Conservation (phyloP, 768 basidiomycete genomes). For the Lentinula raphanica region DNA sequence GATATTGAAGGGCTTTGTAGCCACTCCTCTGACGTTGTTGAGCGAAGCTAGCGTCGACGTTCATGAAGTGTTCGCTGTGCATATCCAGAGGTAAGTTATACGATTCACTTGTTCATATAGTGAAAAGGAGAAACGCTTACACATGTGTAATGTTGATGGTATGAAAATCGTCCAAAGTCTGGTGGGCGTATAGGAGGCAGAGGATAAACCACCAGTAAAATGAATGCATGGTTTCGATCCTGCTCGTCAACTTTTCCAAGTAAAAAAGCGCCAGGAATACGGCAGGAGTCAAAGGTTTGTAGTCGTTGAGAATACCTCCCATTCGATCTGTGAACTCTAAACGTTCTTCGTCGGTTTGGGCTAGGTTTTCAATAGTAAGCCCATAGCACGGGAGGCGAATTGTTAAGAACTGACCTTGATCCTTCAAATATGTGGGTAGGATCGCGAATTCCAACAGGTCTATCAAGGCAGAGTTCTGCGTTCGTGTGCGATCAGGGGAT, state of each 20-base stretch:
- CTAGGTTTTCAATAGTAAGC: not conserved
- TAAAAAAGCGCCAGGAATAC: not conserved
- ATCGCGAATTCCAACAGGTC: not conserved
- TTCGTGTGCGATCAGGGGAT: not conserved
- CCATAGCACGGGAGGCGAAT: not conserved
- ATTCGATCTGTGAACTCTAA: not conserved
- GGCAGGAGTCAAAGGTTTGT: not conserved
- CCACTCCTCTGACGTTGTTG: not conserved
- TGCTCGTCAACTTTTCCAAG: not conserved
- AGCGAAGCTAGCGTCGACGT: not conserved
- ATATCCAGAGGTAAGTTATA: not conserved
- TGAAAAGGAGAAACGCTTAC: not conserved
- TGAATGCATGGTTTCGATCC: not conserved
- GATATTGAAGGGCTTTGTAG: not conserved
- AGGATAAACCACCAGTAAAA: not conserved
- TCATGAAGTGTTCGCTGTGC: not conserved
- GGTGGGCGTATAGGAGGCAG: not conserved
- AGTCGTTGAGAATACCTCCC: not conserved
- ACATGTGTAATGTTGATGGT: not conserved
- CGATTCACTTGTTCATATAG: not conserved
- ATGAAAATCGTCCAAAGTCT: not conserved
- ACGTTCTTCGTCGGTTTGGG: not conserved
- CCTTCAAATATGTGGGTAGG: not conserved
- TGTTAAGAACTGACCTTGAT: not conserved
- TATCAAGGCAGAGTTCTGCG: not conserved